Evolutionary conservation across 2,329 filamentous ascomycete genomes (phyloP).

Genomic region (Trichophyton rubrum): DNA sequence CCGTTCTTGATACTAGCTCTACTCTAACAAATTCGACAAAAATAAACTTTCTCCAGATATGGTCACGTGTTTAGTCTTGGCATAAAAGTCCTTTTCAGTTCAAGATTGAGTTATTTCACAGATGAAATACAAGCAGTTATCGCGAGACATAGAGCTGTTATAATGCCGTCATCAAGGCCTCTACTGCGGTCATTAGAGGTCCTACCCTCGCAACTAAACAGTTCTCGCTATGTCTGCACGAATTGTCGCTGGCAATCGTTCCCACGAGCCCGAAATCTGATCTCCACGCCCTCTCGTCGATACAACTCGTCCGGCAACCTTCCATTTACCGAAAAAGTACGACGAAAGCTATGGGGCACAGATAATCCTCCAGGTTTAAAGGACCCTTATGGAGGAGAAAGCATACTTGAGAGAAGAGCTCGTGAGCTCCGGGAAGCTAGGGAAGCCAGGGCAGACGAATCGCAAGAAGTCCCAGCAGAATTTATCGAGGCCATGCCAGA

Average conservation of each 20-base stretch:
- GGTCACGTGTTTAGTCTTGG: neutral
- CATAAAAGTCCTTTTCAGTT: neutral
- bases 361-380: conserved; percentile 37
- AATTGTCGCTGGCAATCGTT: conserved; percentile 28
- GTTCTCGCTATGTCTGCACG: conserved; percentile 28
- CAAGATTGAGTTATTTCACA: neutral
- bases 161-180: conserved; percentile 29
- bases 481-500: neutral
- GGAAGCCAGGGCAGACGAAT: conserved; percentile 4
- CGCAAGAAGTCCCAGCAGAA: conserved; percentile 10
- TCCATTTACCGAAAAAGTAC: conserved; percentile 35
- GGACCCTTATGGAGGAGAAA: conserved; percentile 37
- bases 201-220: conserved; percentile 18
- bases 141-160: conserved; percentile 11
- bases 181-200: conserved; percentile 27
- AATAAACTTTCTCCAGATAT: neutral
- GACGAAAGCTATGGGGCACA: conserved; percentile 39
- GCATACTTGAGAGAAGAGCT: conserved; percentile 21
- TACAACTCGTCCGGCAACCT: conserved; percentile 15
- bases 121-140: neutral
- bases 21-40: neutral
- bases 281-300: conserved; percentile 21
- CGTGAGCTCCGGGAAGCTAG: conserved; percentile 11
- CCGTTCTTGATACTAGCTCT: neutral
- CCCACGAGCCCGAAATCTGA: conserved; percentile 21